phyloP scores from a whole-genome alignment of 768 basidiomycete genomes.

The Termitomyces sp. region DNA sequence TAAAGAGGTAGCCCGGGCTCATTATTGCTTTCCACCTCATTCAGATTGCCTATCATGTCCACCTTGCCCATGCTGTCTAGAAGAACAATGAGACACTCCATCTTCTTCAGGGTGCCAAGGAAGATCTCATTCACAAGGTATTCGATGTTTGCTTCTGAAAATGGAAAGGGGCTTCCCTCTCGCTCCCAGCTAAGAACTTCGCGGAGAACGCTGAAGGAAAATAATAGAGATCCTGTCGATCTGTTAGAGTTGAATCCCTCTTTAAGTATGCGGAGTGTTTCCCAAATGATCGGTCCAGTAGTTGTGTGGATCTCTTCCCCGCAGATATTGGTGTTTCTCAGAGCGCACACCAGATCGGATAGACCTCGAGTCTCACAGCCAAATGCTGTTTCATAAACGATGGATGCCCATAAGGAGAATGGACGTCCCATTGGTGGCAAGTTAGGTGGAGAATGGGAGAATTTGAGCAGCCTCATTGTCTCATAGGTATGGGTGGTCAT shows the following conservation, averaged over 20 bases:
- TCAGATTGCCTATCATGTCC: not conserved
- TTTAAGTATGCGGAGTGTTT: not conserved
- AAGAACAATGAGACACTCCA: not conserved
- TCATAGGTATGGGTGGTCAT: not conserved
- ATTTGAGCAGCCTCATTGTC: not conserved
- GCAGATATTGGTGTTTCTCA: not conserved
- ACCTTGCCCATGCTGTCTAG: not conserved
- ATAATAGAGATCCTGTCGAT: not conserved
- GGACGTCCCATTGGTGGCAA: not conserved
- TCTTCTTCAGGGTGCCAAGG: not conserved
- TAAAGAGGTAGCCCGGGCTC: not conserved
- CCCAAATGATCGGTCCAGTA: not conserved
- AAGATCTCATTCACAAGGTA: not conserved
- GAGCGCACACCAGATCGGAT: not conserved
- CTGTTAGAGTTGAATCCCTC: not conserved
- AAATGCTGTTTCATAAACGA: not conserved
- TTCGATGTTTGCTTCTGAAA: not conserved
- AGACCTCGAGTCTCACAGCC: not conserved
- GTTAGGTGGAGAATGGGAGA: not conserved
- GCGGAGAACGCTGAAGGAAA: not conserved
- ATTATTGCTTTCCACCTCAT: not conserved
- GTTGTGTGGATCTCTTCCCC: not conserved
- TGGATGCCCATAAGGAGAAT: not conserved
- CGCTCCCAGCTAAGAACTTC: not conserved
- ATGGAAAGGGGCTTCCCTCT: not conserved